phyloP scores from a whole-genome alignment of 345 rosid genomes.

The Draba incana region DNA sequence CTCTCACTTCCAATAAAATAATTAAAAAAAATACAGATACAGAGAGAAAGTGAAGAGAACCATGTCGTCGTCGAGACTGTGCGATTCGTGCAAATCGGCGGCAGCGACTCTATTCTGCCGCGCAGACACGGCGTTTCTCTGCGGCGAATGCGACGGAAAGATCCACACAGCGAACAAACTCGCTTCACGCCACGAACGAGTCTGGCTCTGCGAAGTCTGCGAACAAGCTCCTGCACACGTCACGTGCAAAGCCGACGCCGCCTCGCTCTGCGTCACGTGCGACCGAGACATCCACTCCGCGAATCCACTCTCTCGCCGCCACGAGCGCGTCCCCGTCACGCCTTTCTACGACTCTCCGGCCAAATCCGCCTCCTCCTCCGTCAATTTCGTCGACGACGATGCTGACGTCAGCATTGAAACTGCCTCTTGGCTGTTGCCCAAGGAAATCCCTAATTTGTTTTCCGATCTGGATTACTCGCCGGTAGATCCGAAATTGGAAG shows the following conservation, averaged over 20 bases:
- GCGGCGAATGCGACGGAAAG: slow-evolving; percentile 73
- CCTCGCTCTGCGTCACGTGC: slow-evolving; percentile 82
- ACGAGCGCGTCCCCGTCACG: slow-evolving; percentile 73
- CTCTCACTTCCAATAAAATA: background rate
- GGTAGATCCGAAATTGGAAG: slow-evolving; percentile 62
- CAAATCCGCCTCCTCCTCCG: slow-evolving; percentile 40
- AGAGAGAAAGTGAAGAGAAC: background rate
- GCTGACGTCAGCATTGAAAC: slow-evolving; percentile 70
- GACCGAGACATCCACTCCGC: slow-evolving; percentile 97
- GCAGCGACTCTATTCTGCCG: slow-evolving; percentile 78
- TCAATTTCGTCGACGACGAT: slow-evolving; percentile 50
- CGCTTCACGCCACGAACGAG: slow-evolving; percentile 91
- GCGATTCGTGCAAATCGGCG: slow-evolving; percentile 86
- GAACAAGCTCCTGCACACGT: slow-evolving; percentile 94
- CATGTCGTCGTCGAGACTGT: slow-evolving; percentile 70
- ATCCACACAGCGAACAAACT: slow-evolving; percentile 92
- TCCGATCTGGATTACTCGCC: slow-evolving; percentile 61
- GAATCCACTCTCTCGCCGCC: slow-evolving; percentile 80
- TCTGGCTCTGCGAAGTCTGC: slow-evolving; percentile 82
- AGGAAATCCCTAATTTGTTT: slow-evolving; percentile 58
- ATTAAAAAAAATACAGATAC: background rate
- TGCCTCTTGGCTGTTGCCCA: slow-evolving; percentile 73
- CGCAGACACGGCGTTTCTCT: slow-evolving; percentile 89
- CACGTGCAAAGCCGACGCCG: slow-evolving; percentile 97
- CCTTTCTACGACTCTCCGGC: slow-evolving; percentile 60